Evolutionary conservation across 2,329 filamentous ascomycete species (phyloP), one percentile per base, ranked within the genome.

Genomic region (Aurifilum marmelostoma): DNA sequence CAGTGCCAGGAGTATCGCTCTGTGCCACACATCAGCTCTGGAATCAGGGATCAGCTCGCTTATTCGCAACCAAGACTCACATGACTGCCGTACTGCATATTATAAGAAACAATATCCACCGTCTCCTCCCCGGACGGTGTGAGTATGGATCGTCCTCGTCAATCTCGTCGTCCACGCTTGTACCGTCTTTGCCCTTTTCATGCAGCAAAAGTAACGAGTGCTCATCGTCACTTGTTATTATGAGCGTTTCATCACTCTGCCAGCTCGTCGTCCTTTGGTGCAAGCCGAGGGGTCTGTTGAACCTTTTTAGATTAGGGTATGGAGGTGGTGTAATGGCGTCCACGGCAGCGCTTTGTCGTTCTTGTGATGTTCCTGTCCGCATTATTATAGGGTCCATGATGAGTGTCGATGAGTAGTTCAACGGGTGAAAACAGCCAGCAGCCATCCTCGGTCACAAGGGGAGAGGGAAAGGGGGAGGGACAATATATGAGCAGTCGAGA

Each of bases 1-100:
- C 8, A 76, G 27, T 27, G 37, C 34, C 63, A 68, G 34, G 29
- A 71, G 52, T 16, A 67, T 37, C 6, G 58, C 27, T 29, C 70
- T 71, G 16, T 11, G 14, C 6, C 11, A 16, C 9, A 56, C 9
- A 63, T 70, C 34, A 70, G 67, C 14, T 1, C 14, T 29, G 21
- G 50, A 41, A 34, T 1, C 2, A 8, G 24, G 18, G 2, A 24
- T 29, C 4, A 12, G 12, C n/a, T 24, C 14, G 37, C 37, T 12
- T 14, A 21, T 6, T 16, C 50, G 2, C 29, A 18, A 29, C 3
- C 59, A 62, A 21, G 16, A 70, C 69, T 69, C 14, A 71, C 69
- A 69, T 3, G 8, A 69, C 24, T 21, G 54, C 62, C 5, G 37
- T 21, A 6, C 47, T 29, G n/a, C 27, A 56, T n/a, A 39, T 14